Conservation (phyloP, 108 stramenopile species). For the Pseudonitzschia multiseries region DNA sequence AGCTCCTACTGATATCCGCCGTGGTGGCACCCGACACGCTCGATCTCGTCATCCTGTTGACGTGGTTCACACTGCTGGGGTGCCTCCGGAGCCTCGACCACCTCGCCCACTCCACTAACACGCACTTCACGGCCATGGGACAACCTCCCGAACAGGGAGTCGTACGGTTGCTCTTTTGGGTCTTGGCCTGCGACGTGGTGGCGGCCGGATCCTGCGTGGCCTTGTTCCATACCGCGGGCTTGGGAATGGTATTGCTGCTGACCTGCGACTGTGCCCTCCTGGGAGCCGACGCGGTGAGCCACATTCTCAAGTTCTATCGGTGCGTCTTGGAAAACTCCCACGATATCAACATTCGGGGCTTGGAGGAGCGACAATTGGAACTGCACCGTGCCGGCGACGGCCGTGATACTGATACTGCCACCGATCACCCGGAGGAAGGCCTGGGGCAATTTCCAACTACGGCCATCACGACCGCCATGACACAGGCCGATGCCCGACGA, state of each 20-base stretch:
- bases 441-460: background rate
- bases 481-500: constrained; percentile 16
- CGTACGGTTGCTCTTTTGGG: constrained; percentile 46
- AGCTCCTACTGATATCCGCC: constrained; percentile 67
- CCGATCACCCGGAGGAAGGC: background rate
- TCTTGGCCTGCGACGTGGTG: constrained; percentile 49
- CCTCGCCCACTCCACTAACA: constrained; percentile 51
- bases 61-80: constrained; percentile 69
- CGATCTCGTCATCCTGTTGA: constrained; percentile 64
- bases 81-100: constrained; percentile 63
- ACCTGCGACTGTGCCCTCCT: constrained; percentile 70
- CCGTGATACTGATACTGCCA: background rate
- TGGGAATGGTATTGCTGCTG: constrained; percentile 59
- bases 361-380: constrained; percentile 49
- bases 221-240: constrained; percentile 50
- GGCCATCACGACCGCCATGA: background rate
- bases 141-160: constrained; percentile 51
- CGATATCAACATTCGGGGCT: constrained; percentile 13
- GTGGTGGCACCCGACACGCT: constrained; percentile 67
- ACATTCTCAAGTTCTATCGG: constrained; percentile 44
- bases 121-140: constrained; percentile 50
- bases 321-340: constrained; percentile 49
- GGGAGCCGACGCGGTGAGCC: constrained; percentile 44
- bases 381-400: constrained; percentile 24
- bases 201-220: constrained; percentile 58